phyloP scores from a whole-genome alignment of 768 basidiomycete genomes.

The Solioccasus polychromus region DNA sequence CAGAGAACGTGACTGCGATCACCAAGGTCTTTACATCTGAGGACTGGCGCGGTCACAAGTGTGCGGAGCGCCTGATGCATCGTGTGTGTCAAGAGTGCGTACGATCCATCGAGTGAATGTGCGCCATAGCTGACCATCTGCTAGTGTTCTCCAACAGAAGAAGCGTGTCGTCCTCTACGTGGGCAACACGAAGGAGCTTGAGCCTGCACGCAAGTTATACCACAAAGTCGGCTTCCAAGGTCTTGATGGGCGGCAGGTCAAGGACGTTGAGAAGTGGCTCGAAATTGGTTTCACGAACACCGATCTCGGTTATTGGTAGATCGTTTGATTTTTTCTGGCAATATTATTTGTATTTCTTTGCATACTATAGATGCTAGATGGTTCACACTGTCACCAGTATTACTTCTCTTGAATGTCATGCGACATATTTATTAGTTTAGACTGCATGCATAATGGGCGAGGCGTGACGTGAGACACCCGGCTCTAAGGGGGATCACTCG shows the following conservation, averaged over 20 bases:
- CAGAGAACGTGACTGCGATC: constrained; percentile 53
- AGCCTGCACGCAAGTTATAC: constrained; percentile 20
- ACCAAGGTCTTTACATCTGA: constrained; percentile 70
- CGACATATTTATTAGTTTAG: too few species aligned
- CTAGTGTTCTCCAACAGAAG: constrained; percentile 37
- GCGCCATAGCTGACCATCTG: background rate
- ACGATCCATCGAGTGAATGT: too few species aligned
- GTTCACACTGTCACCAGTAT: too few species aligned
- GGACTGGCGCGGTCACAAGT: constrained; percentile 48
- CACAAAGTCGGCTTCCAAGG: constrained; percentile 23
- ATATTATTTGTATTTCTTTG: too few species aligned
- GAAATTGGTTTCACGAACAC: constrained; percentile 19
- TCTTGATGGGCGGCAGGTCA: constrained; percentile 4
- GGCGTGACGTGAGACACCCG: too few species aligned
- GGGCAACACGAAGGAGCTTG: constrained; percentile 31
- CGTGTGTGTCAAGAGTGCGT: constrained; percentile 55
- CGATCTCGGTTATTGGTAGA: constrained; percentile 17
- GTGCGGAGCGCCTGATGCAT: constrained; percentile 60
- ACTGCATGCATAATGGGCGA: too few species aligned
- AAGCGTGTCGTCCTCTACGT: constrained; percentile 54
- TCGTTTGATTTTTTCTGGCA: too few species aligned
- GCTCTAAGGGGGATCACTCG: too few species aligned
- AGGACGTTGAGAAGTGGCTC: constrained; percentile 18
- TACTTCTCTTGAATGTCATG: too few species aligned
- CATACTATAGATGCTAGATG: too few species aligned